phyloP scores from a whole-genome alignment of 371 early-diverging fungal species.

The Mucor indicus region DNA sequence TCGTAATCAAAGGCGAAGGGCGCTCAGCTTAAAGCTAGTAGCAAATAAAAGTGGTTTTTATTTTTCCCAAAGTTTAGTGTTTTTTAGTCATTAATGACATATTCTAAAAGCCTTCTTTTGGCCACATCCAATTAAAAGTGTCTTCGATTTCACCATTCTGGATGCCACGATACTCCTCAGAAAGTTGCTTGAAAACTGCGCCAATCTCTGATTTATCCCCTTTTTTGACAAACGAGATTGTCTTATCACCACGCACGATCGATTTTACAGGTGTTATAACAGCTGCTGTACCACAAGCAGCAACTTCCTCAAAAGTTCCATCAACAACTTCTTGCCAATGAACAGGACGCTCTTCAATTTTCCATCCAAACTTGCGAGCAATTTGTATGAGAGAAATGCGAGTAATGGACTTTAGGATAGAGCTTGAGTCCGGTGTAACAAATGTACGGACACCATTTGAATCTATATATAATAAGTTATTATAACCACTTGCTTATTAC shows the following conservation, averaged over 20 bases:
- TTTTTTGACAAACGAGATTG: conserved; percentile 34
- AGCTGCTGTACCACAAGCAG: conserved; percentile 78
- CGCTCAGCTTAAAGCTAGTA: not conserved
- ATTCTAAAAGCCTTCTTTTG: conserved; percentile 59
- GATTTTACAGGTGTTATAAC: conserved; percentile 75
- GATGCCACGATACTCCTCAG: conserved; percentile 61
- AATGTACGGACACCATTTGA: conserved; percentile 56
- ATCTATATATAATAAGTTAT: conserved; percentile 13
- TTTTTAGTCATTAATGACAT: not conserved
- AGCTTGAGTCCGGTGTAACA: conserved; percentile 67
- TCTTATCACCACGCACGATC: conserved; percentile 59
- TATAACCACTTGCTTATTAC: not conserved
- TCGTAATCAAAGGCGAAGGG: conserved; percentile 54
- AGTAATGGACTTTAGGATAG: conserved; percentile 72
- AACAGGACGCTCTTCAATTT: conserved; percentile 57
- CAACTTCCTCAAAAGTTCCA: conserved; percentile 67
- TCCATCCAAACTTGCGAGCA: conserved; percentile 68
- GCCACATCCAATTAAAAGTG: conserved; percentile 73
- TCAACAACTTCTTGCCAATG: conserved; percentile 56
- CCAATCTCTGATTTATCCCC: conserved; percentile 44
- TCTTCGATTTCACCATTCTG: conserved; percentile 67
- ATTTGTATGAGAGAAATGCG: conserved; percentile 68
- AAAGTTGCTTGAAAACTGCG: conserved; percentile 57
- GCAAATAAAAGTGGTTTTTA: not conserved
- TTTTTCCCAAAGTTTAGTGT: not conserved